Evolutionary conservation across 1,139 yeast species (phyloP), one percentile per base, ranked within the genome.

Genomic region (Saccharomyces hybrid): DNA sequence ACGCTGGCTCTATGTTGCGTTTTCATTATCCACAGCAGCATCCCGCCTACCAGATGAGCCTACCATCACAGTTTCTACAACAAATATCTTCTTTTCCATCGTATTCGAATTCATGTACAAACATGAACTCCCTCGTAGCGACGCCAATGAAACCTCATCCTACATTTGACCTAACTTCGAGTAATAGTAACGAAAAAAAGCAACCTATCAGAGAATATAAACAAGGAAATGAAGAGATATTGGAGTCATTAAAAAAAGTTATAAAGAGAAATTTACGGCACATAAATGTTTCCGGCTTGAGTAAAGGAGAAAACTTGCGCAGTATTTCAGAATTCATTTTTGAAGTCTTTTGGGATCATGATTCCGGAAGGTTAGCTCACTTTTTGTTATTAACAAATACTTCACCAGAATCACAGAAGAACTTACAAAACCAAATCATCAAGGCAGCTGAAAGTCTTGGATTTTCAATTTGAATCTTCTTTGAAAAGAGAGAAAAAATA

Each of bases 381-480:
- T 62, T 63, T 50, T 51, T 71, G 52, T 57, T 59, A 7, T 52
- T 59, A 14, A 54, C 64, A 47, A 63, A 61, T 34, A 56, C 59
- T 14, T 64, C 65, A 51, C 57, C 62, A 11, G 56, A 56, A 9
- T 55, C 61, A 8, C 66, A 64, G 44, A 54, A 61, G 12, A 50
- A 55, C 8, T 58, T 71, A 38, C 65, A 64, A 46, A 55, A 54
- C 4, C 65, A 66, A 46, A 64, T 71, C 51, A 59, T 60, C 26
- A 69, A 66, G 28, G 66, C 73, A 19, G 1, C 61, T 70, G n/a
- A 65, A 63, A 44, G 58, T 65, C 42, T 62, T 69, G 47, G 73
- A 73, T 2, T 66, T 67, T 28, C 31, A 24, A 9, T 46, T 27
- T 46, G 7, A 21, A 9, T 3, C 14, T 7, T 14, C n/a, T 38